Evolutionary conservation across 768 basidiomycete genomes (phyloP).

Genomic region (Mrakia hoshinonis): DNA sequence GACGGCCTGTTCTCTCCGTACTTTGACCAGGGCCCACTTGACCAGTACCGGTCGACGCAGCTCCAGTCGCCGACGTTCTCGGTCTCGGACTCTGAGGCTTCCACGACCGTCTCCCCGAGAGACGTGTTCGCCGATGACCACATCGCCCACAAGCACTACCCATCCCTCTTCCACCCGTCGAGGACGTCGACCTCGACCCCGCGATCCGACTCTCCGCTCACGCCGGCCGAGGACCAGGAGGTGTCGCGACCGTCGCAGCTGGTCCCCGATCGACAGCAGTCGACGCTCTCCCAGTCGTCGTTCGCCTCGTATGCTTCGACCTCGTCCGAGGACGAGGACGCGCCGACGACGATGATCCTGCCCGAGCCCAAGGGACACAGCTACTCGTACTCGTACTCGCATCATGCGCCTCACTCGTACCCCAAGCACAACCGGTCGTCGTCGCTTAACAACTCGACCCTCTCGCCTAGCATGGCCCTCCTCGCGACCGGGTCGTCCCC

Average conservation of each 20-base stretch:
- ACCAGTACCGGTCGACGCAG: slow-evolving; percentile 20
- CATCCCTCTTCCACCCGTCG: slow-evolving; percentile 11
- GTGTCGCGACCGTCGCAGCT: neutral
- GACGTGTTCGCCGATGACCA: slow-evolving; percentile 27
- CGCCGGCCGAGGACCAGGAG: neutral
- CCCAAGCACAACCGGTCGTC: neutral
- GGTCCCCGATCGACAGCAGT: slow-evolving; percentile 1
- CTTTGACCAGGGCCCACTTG: neutral
- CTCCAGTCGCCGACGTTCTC: slow-evolving; percentile 19
- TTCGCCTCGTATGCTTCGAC: slow-evolving; percentile 21
- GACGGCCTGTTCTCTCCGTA: neutral
- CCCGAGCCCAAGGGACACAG: slow-evolving; percentile 15
- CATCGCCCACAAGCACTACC: slow-evolving; percentile 24
- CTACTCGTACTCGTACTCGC: neutral
- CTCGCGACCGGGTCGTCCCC: neutral
- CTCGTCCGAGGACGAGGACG: slow-evolving; percentile 26
- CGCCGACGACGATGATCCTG: slow-evolving; percentile 18
- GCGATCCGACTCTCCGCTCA: neutral
- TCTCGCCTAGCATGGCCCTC: neutral
- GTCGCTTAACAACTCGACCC: neutral
- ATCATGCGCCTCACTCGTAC: neutral
- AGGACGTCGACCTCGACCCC: neutral
- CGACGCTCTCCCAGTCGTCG: slow-evolving; percentile 7
- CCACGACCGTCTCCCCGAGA: slow-evolving; percentile 23
- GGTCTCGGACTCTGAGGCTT: slow-evolving; percentile 1